Evolutionary conservation across 1,139 yeast genomes (phyloP), one percentile per base, ranked within the genome.

Genomic region (Diutina neorugosa): DNA sequence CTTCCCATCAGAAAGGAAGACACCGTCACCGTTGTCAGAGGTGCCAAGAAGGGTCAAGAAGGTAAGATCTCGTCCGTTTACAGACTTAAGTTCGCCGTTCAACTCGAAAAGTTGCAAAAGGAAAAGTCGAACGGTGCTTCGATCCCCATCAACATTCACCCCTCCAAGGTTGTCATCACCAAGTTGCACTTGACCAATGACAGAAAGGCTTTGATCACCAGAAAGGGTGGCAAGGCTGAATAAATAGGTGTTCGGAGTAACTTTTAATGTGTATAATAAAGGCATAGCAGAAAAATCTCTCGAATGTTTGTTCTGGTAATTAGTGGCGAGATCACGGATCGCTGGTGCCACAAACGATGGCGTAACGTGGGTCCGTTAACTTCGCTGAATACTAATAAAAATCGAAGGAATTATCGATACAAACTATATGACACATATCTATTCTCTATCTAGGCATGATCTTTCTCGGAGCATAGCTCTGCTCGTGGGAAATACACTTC

Each of bases 41-140:
- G 99, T 73, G 87, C 98, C 70, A 87, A 88, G 87, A 94, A 93
- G 84, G 98, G 98, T 75, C 91, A 93, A 70, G 98, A 93, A 82
- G 99, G 98, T 78, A 89, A 90, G 81, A 84, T 94, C 74, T 80
- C 93, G 68, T 86, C 96, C 63, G 98, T 93, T 66, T 94, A 94
- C 96, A 93, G 99, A 87, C 87, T 93, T 79, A 94, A 93, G 80
- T 94, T 81, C 74, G 84, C 96, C 68, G 81, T 94, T 66, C 98
- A 91, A 80, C 86, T 94, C 69, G 98, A 91, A 82, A 93, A 93
- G 82, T 82, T 94, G 75, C 84, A 93, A 80, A 88, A 86, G 81
- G 98, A 93, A 79, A 94, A 93, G 83, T 89, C 96, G 67, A 88
- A 85, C 81, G 98, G 98, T 80, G 96, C 96, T 70, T 82, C 97